Evolutionary conservation across 352 stramenopile genomes (phyloP), one percentile per base, ranked within the genome.

Genomic region (Globisporangium paddicum): DNA sequence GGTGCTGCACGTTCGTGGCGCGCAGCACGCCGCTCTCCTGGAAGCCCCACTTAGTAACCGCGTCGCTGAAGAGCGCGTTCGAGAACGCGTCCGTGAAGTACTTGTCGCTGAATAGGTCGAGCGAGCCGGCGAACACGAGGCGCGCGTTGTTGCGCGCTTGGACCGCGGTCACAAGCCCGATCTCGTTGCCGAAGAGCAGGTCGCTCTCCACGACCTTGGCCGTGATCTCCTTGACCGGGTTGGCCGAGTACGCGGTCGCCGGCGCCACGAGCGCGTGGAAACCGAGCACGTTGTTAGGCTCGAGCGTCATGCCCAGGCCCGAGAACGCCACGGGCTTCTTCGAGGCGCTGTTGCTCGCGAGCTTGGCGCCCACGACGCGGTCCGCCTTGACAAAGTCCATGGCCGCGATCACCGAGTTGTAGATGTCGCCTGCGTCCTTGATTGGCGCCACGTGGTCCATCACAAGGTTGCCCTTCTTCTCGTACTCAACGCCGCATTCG

Each of bases 61-160:
- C 69, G 37, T 89, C 74, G 38, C 75, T 73, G 46, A 97, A 96
- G 42, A 63, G 64, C n/a, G 75, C 67, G 70, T 96, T 96, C 3
- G 82, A 83, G 53, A 79, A 89, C 50, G 71, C 67, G 30, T 76
- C 71, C 40, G 63, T 73, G 44, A 96, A 79, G 69, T 84, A 97
- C 66, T 82, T 73, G 73, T 98, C 76, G 67, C 81, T 93, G 64
- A 98, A 97, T 35, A 96, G 64, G 23, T 93, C 86, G 32, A 96
- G 64, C 38, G 88, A 97, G 32, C 89, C 90, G 19, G 82, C 62
- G 56, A 98, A 89, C 25, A 96, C 64, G 21, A 97, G 69, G 10
- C 92, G 87, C 18, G 90, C 89, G 55, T 98, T 98, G 79, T 95
- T 97, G 52, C 90, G 88, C 14, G 66, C 86, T 67, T 97, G 91